A percentile compares a stretch with the other conserved stretches of the same genome.
Evolutionary conservation across 2,329 filamentous ascomycete species (phyloP).

Genomic region (Fusarium sp.): DNA sequence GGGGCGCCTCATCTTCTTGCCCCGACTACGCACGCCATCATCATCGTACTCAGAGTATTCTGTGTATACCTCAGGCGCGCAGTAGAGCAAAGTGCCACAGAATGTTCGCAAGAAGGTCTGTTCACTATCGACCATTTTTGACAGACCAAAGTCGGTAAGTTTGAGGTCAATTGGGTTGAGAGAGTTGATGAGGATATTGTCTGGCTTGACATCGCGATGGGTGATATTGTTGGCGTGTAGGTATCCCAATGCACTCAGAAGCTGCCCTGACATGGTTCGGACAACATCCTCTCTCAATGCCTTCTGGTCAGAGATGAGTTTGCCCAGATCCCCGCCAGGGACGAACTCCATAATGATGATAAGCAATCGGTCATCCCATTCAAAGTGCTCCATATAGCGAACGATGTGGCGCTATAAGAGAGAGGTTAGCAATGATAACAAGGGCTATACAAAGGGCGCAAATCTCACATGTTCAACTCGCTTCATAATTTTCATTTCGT

Average conservation of each 20-base stretch:
- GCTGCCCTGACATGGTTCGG: conserved; percentile 79
- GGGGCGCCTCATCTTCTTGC: conserved; percentile 72
- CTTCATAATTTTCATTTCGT: conserved; percentile 97
- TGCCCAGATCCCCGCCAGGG: conserved; percentile 83
- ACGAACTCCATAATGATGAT: conserved; percentile 99
- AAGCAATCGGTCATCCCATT: conserved; percentile 83
- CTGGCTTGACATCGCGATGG: conserved; percentile 98
- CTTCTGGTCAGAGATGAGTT: conserved; percentile 72
- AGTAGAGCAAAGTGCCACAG: conserved; percentile 95
- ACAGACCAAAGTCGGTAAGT: conserved; percentile 95
- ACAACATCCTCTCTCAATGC: conserved; percentile 76
- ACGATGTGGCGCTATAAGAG: conserved; percentile 82
- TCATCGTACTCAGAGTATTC: conserved; percentile 78
- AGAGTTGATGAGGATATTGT: conserved; percentile 91
- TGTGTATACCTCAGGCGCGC: conserved; percentile 95
- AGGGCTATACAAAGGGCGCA: neutral
- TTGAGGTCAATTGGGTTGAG: conserved; percentile 84
- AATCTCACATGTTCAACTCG: conserved; percentile 80
- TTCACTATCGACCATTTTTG: conserved; percentile 90
- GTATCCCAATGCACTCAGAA: conserved; percentile 86
- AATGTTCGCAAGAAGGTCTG: conserved; percentile 96
- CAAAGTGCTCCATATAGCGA: conserved; percentile 88
- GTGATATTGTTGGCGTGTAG: conserved; percentile 91
- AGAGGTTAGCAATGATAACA: conserved; percentile 27
- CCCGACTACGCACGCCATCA: conserved; percentile 71